Conservation (phyloP, 805 yeast species). For the Phaffomyces thermotolerans region DNA sequence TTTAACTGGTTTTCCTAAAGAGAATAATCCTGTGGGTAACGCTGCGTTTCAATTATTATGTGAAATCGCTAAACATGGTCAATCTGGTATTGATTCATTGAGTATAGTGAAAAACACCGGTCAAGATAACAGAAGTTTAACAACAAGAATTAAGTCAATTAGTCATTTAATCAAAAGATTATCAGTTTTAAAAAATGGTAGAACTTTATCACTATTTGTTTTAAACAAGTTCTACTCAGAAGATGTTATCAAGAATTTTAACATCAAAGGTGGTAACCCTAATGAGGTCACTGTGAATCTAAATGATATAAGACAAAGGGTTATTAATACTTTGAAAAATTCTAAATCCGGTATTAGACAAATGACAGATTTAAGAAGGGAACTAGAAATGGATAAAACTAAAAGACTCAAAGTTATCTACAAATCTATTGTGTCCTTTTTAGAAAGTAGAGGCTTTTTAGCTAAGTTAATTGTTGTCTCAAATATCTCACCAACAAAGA, state of each 20-base stretch:
- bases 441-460: constrained; percentile 38
- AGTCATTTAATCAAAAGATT: constrained; percentile 41
- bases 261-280: constrained; percentile 13
- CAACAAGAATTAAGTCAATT: constrained; percentile 51
- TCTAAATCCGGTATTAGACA: constrained; percentile 59
- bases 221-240: constrained; percentile 37
- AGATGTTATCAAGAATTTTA: constrained; percentile 14
- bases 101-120: constrained; percentile 48
- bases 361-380: constrained; percentile 52
- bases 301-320: constrained; percentile 25
- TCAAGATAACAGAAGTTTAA: constrained; percentile 67
- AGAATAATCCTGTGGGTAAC: constrained; percentile 47
- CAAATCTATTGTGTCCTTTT: constrained; percentile 38
- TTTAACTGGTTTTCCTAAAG: constrained; percentile 48
- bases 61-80: constrained; percentile 51
- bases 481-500: constrained; percentile 36
- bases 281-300: constrained; percentile 23
- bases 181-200: constrained; percentile 35
- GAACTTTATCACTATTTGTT: constrained; percentile 46
- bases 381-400: constrained; percentile 42
- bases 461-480: constrained; percentile 47
- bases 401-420: constrained; percentile 38
- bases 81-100: constrained; percentile 51
- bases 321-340: constrained; percentile 43
- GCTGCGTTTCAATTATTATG: constrained; percentile 47